These are phyloP conservation scores for Allium cepa DNA, from an alignment of 106 monocot species.

Conservation along the genomic window DNA sequence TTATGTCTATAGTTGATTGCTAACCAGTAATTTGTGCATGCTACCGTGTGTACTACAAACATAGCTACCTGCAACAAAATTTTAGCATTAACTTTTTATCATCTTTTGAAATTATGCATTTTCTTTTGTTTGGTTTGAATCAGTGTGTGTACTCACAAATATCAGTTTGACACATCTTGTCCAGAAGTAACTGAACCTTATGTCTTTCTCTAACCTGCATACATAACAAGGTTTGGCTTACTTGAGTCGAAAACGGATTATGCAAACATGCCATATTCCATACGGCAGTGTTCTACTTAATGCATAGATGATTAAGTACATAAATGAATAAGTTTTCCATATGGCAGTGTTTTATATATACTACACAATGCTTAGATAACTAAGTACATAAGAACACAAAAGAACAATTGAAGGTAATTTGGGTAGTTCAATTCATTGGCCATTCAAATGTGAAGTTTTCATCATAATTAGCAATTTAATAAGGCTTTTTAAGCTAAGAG, in stretches of 20 bases:
- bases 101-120: not conserved
- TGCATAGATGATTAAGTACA: no score
- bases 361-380: no score
- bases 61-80: slow-evolving; percentile 32
- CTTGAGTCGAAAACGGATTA: not conserved
- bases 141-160: slow-evolving; percentile 13
- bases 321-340: no score
- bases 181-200: slow-evolving; percentile 32
- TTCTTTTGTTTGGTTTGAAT: not conserved
- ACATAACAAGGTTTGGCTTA: not conserved
- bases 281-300: no score
- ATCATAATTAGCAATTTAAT: no score
- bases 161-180: slow-evolving; percentile 30
- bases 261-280: no score
- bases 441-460: no score
- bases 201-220: slow-evolving; percentile 42
- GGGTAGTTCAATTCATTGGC: no score
- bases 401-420: no score
- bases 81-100: not conserved
- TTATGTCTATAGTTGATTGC: slow-evolving; percentile 8
- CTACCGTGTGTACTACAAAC: slow-evolving; percentile 34
- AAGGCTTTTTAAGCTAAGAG: no score
- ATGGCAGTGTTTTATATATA: no score
- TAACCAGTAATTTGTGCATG: slow-evolving; percentile 31
- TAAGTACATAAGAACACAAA: no score